Percentiles rank a stretch among this genome's conserved stretches.
These are phyloP conservation scores for Botrytis sinoallii DNA, from an alignment of 2,329 filamentous ascomycete genomes.

Conservation along the genomic window DNA sequence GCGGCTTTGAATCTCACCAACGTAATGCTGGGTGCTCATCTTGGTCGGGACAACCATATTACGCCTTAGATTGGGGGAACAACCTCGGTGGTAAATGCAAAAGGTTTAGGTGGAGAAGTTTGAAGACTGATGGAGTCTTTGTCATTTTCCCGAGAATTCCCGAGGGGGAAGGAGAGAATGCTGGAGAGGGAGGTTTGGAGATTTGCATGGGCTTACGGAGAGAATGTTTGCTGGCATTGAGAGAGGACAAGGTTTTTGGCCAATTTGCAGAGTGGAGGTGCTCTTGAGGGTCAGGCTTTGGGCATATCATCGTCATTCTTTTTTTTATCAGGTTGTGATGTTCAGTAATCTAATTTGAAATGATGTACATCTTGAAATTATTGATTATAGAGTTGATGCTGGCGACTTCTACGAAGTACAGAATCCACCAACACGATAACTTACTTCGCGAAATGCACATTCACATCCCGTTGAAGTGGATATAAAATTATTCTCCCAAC, in stretches of 20 bases:
- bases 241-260: neutral
- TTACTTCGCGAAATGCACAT: neutral
- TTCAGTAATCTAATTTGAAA: neutral
- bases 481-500: neutral
- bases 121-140: conserved; percentile 11
- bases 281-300: neutral
- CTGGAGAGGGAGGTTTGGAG: neutral
- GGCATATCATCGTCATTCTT: neutral
- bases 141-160: conserved; percentile 8
- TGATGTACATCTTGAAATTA: neutral
- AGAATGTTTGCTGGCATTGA: conserved; percentile 6
- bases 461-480: neutral
- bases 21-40: conserved; percentile 1
- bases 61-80: neutral
- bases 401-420: neutral
- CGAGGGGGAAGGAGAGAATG: neutral
- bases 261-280: conserved; percentile 5
- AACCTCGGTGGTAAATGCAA: neutral
- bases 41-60: conserved; percentile 3
- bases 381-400: neutral
- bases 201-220: conserved; percentile 1
- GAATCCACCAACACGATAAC: neutral
- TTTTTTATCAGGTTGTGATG: neutral
- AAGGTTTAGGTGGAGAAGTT: conserved; percentile 8
- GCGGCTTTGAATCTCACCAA: neutral